Evolutionary conservation across 2,329 filamentous ascomycete genomes (phyloP), one percentile per base, ranked within the genome.

Genomic region (Stagonosporopsis rhizophila): DNA sequence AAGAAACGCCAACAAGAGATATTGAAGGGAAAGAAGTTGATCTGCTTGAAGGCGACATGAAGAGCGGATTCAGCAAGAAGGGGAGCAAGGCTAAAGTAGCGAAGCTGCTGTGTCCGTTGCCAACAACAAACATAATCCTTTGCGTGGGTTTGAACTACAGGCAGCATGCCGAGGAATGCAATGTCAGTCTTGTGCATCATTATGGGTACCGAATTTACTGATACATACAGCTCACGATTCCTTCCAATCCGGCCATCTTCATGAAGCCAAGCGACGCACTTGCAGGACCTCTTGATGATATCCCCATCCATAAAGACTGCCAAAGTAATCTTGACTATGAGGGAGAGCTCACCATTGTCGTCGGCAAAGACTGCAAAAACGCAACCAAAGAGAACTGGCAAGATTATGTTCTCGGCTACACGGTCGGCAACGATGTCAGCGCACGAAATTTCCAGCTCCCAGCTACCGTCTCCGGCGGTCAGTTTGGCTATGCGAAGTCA

Each of bases 401-500:
- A 46, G 79, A 82, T 60, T 86, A 88, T 64, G 79, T 89, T 4
- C 81, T 89, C 2, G 86, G 87, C 25, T 89, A 89, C 69, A 86
- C 85, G 0, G 81, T 81, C 20, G 81, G 81, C 65, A 89, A 89
- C 73, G 86, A 89, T 66, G 81, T 89, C 6, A 87, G 85, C 2
- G 84, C 82, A 58, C 81, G 85, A 4, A 81, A 82, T 46, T 79
- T 78, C 49, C 85, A 88, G 39, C 52, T 75, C 1, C 72, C 72
- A 2, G 69, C 66, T 4, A 57, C 51, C 22, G 61, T 71, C 2
- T 71, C 67, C 0, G 74, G 74, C 25, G 72, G 72, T 2, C 74
- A 77, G 49, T 78, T 75, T 54, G 74, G 72, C 32, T 79, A 77
- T 56, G 77, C 77, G 0, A 81, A 81, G 49, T 74, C 72, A 0